These are phyloP conservation scores for Eudorina sp. DNA, from an alignment of 139 green algal species.

Conservation along the genomic window DNA sequence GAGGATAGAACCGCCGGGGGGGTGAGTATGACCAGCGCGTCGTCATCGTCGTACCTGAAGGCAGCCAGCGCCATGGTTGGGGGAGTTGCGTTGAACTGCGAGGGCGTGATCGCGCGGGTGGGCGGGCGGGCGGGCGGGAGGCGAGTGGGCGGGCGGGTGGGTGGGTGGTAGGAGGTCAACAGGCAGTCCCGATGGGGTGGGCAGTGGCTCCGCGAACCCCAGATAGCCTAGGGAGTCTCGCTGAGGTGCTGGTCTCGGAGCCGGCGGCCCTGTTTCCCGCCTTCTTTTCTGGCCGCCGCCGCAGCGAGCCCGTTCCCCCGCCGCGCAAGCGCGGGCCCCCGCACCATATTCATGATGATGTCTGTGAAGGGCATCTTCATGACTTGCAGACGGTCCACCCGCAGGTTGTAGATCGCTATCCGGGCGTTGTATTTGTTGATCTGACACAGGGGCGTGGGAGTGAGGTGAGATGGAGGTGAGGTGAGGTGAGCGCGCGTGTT, in stretches of 20 bases:
- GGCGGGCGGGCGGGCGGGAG: neutral
- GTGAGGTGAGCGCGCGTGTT: no score
- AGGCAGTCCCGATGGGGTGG: neutral
- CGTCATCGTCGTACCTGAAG: constrained; percentile 56
- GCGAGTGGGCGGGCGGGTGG: neutral
- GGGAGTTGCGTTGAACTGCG: neutral
- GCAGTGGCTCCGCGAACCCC: neutral
- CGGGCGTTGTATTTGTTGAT: constrained; percentile 9
- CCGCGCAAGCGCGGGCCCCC: neutral
- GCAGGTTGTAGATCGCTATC: constrained; percentile 45
- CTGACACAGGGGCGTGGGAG: no score
- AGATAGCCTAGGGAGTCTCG: no score
- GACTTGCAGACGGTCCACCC: constrained; percentile 53
- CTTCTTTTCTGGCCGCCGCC: neutral
- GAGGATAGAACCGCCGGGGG: no score
- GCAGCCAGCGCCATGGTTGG: constrained; percentile 39
- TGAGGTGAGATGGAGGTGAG: no score
- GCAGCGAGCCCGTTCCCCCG: neutral
- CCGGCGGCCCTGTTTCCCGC: neutral
- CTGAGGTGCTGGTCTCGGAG: no score
- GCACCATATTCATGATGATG: constrained; percentile 49
- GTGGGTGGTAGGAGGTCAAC: neutral
- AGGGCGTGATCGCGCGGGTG: neutral
- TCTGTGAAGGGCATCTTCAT: constrained; percentile 53
- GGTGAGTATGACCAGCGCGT: no score